Evolutionary conservation across 805 yeast genomes (phyloP), one percentile per base, ranked within the genome.

Genomic region (Sungouiozyma intestinalis): DNA sequence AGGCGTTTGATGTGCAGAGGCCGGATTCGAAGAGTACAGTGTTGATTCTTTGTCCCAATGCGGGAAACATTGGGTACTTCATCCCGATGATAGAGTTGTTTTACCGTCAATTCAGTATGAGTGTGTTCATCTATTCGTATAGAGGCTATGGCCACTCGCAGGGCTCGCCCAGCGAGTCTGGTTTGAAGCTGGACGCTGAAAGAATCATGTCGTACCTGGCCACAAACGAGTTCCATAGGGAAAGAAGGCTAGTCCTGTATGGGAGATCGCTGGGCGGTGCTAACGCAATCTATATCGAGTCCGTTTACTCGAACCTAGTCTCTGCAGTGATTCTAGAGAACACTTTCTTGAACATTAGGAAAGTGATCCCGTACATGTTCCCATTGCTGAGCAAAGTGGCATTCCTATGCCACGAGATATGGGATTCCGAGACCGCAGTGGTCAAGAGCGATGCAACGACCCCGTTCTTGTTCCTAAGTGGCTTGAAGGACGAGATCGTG

Each of bases 251-350:
- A 2, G 65, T 85, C 1, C 66, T 87, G 8, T 87, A 87, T 57
- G 97, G 97, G 2, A 70, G 97, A 39, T 85, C 95, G 8, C 65
- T 90, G 11, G 98, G 98, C 31, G 97, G 97, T 3, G 98, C 97
- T 0, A 95, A 85, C 31, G 86, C 94, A 6, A 74, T 87, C 16
- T 83, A 86, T 62, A 73, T 86, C 41, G 87, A 92, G 0, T 69
- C 85, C 2, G 70, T 69, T 17, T 73, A 71, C 52, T 66, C 77
- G 2, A 52, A 61, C 1, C 45, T 68, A 24, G 65, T 85, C 13
- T 69, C 70, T 42, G 95, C 81, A 1, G 51, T 88, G 8, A 72
- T 92, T 2, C 60, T 90, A 31, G 98, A 90, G 54, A 90, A 90
- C 60, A 86, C 97, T 1, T 90, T 90, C 48, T 63, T 85, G 40